Conservation (phyloP, 768 basidiomycete genomes). For the Termitomyces titanicus region DNA sequence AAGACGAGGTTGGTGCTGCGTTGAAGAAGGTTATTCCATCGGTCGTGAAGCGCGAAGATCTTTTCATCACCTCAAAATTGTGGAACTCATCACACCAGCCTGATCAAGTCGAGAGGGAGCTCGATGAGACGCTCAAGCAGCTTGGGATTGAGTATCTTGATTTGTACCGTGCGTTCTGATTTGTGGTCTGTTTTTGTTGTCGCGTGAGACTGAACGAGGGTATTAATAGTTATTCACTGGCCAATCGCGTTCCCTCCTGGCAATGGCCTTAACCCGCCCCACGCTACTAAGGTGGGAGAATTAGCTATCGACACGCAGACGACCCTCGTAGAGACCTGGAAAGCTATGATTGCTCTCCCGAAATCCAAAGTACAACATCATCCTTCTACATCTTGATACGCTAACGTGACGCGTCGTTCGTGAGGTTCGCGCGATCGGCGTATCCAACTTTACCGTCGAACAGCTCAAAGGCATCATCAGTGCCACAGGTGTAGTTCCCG, state of each 20-base stretch:
- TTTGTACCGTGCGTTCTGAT: conserved; percentile 57
- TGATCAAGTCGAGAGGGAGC: conserved; percentile 63
- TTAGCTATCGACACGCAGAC: conserved; percentile 54
- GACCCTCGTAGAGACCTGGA: conserved; percentile 79
- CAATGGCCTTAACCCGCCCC: conserved; percentile 49
- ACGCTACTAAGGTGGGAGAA: conserved; percentile 41
- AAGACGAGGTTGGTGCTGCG: conserved; percentile 70
- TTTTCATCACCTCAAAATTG: conserved; percentile 80
- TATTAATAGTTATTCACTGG: conserved; percentile 70
- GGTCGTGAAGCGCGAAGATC: conserved; percentile 75
- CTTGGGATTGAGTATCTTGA: conserved; percentile 78
- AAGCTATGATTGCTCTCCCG: conserved; percentile 67
- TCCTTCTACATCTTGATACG: background rate
- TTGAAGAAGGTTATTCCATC: conserved; percentile 74
- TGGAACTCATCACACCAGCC: conserved; percentile 78
- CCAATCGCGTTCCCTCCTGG: conserved; percentile 66
- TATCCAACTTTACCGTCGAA: conserved; percentile 75
- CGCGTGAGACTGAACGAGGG: background rate
- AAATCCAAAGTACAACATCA: conserved; percentile 57
- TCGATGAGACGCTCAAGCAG: conserved; percentile 71
- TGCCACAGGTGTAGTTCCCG: conserved; percentile 72
- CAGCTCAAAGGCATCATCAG: conserved; percentile 64
- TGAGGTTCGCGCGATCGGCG: conserved; percentile 68
- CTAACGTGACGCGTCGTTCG: conserved; percentile 2
- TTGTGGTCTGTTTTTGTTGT: background rate